phyloP scores from a whole-genome alignment of 2,329 filamentous ascomycete genomes.

The Xylaria polymorpha region DNA sequence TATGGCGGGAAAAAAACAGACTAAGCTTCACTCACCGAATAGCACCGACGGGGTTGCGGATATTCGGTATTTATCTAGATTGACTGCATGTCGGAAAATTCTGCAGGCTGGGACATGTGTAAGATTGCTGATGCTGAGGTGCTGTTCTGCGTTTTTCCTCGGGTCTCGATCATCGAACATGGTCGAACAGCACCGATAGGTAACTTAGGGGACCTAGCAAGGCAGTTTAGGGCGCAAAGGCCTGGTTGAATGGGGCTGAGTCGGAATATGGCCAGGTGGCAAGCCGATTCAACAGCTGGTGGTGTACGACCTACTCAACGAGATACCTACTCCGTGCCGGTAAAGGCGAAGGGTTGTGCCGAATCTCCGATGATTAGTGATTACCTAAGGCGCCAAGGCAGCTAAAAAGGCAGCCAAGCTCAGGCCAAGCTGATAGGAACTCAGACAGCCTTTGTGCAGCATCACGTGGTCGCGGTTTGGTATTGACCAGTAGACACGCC shows the following conservation, averaged over 20 bases:
- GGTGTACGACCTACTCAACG: background rate
- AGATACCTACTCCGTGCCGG: too few relatives aligned
- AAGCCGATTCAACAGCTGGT: constrained; percentile 3
- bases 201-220: background rate
- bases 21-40: background rate
- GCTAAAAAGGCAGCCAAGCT: constrained; percentile 23
- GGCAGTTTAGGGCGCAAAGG: constrained; percentile 6
- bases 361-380: constrained; percentile 24
- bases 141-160: constrained; percentile 19
- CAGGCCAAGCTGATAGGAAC: constrained; percentile 25
- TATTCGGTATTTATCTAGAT: constrained; percentile 7
- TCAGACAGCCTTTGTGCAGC: constrained; percentile 1
- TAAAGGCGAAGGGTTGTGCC: constrained; percentile 18
- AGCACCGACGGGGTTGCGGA: background rate
- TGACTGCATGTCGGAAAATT: background rate
- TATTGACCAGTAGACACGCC: background rate
- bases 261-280: constrained; percentile 13
- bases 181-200: constrained; percentile 33
- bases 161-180: constrained; percentile 29
- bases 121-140: background rate
- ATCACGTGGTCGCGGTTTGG: constrained; percentile 30
- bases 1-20: background rate
- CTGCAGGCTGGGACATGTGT: background rate
- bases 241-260: constrained; percentile 1
- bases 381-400: constrained; percentile 22